Base-by-base conservation (phyloP, 1,139 yeast genomes). In the Hansenula sp. region DNA sequence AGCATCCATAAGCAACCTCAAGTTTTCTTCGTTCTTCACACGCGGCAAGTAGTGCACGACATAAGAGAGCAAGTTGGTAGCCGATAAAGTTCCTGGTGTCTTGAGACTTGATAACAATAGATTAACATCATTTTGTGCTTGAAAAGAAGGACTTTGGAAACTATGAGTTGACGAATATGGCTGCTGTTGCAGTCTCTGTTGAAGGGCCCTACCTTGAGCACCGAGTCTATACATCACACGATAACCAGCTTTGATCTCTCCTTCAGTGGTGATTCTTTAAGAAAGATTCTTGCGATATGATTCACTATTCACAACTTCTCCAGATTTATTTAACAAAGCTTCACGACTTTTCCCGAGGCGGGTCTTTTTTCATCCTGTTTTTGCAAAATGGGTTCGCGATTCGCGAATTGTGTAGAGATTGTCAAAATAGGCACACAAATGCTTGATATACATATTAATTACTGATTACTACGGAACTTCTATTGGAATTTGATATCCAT, bases 1-100 rank as follows among this genome's bases (percentile, higher is more conserved):
- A 39, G 76, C 73, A 16, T 71, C 64, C 3, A 80, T 56, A 6
- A 83, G 56, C 5, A 81, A 55, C 30, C 71, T 62, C 27, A 84
- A 60, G 53, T 84, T 83, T 42, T 67, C 69, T 41, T 73, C 78
- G 41, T 75, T 73, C 53, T 79, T 80, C 34, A 84, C 65, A 30
- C 69, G 73, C 1, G 92, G 89, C 29, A 82, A 60, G 53, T 79
- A 79, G 52, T 79, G 77, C 35, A 73, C 79, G 11, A 78, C 50
- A 50, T 77, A 75, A 1, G 84, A 79, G 30, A 80, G 56, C 3
- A 72, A 50, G 40, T 69, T 65, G 28, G 58, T 50, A 3, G 68
- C 59, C 0, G 71, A 59, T 4, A 67, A 54, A 13, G n/a, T 29
- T 2, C 32, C 19, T 2, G 28, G 33, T 16, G 40, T 38, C 9